Evolutionary conservation across 805 yeast species (phyloP).

Genomic region (Debaryomyces castellii): DNA sequence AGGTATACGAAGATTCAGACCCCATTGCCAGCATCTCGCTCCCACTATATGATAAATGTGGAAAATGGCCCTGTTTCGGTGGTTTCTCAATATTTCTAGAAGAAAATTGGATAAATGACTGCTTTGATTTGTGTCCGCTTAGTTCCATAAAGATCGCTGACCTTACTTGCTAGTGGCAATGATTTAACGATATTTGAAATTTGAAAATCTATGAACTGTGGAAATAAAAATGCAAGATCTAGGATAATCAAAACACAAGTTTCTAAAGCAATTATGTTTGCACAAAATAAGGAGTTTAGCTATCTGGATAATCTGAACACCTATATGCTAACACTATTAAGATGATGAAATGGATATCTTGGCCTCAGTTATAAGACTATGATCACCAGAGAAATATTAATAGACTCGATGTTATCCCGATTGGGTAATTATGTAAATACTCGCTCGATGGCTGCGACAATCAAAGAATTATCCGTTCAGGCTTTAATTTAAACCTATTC

Average conservation of each 20-base stretch:
- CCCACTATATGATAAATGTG: slow-evolving; percentile 17
- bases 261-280: background rate
- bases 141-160: background rate
- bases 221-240: background rate
- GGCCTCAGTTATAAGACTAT: background rate
- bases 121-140: background rate
- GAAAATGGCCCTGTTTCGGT: background rate
- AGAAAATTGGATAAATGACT: background rate
- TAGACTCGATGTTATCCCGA: background rate
- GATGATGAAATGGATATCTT: background rate
- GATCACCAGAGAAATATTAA: background rate
- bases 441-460: background rate
- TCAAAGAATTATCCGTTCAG: background rate
- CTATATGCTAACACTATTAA: background rate
- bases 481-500: too few species aligned
- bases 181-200: background rate
- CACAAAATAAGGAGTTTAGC: background rate
- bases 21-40: slow-evolving; percentile 35
- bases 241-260: background rate
- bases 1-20: slow-evolving; percentile 31
- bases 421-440: background rate
- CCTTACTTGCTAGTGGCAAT: background rate
- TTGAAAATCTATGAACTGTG: too few species aligned
- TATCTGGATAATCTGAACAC: background rate
- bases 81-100: background rate